Conservation (phyloP, 169 alveolate genomes). For the Babesia bigemina region DNA sequence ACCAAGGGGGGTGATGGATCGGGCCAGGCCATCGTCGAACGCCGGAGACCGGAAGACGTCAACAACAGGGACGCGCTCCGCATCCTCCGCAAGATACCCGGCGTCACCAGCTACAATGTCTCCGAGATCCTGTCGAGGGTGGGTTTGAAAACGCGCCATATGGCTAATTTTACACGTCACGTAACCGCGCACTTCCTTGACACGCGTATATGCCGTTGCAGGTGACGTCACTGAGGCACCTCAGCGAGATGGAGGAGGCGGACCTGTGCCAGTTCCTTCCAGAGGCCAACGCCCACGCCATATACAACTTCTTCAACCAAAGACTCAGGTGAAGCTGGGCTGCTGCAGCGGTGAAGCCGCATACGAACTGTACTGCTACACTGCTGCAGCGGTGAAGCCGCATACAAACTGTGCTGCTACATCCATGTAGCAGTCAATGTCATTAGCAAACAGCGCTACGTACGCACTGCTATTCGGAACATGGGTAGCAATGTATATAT, state of each 20-base stretch:
- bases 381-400: neutral
- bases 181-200: neutral
- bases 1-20: neutral
- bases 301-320: conserved; percentile 56
- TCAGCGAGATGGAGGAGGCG: conserved; percentile 54
- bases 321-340: neutral
- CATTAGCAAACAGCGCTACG: too few species aligned
- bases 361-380: too few species aligned
- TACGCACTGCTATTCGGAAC: too few species aligned
- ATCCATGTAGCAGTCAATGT: too few species aligned
- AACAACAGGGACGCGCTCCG: conserved; percentile 63
- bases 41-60: conserved; percentile 57
- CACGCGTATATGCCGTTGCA: neutral
- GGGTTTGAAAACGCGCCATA: neutral
- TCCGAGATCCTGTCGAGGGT: conserved; percentile 51
- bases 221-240: conserved; percentile 53
- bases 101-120: conserved; percentile 62
- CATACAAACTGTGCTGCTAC: too few species aligned
- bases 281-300: conserved; percentile 39
- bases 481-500: too few species aligned
- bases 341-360: neutral
- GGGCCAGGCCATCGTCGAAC: conserved; percentile 6
- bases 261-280: conserved; percentile 59
- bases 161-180: neutral
- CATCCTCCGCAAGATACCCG: conserved; percentile 63